phyloP scores from a whole-genome alignment of 2,329 filamentous ascomycete species.

The Curvularia verruculosa region DNA sequence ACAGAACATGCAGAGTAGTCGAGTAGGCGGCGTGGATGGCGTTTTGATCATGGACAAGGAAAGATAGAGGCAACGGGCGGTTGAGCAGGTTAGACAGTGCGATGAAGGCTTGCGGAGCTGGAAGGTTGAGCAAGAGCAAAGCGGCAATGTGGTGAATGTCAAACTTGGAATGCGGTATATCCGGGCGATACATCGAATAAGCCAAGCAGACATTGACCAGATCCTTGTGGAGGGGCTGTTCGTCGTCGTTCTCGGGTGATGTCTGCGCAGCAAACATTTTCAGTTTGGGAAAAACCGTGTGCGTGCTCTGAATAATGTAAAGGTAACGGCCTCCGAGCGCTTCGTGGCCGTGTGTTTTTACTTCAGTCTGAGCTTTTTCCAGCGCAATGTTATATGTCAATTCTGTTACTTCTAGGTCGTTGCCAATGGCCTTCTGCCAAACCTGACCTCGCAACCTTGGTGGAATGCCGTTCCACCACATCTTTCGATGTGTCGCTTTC shows the following conservation, averaged over 20 bases:
- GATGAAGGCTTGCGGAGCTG: constrained; percentile 69
- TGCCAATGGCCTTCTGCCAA: constrained; percentile 75
- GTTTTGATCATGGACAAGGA: constrained; percentile 72
- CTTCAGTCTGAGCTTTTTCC: constrained; percentile 66
- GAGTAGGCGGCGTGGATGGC: constrained; percentile 73
- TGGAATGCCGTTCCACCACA: constrained; percentile 83
- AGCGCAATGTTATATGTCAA: constrained; percentile 74
- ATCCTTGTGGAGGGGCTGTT: constrained; percentile 69
- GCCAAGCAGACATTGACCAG: constrained; percentile 77
- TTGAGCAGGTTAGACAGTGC: constrained; percentile 79
- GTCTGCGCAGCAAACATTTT: constrained; percentile 68
- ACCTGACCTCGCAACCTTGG: constrained; percentile 71
- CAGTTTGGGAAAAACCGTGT: constrained; percentile 72
- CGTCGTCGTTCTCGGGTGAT: constrained; percentile 36
- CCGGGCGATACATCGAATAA: constrained; percentile 80
- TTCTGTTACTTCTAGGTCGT: constrained; percentile 71
- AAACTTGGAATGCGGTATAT: constrained; percentile 73
- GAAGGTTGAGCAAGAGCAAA: constrained; percentile 73
- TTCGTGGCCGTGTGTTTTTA: constrained; percentile 59
- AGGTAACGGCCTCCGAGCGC: constrained; percentile 36
- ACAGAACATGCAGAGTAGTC: constrained; percentile 70
- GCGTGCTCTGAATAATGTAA: constrained; percentile 60
- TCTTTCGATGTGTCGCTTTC: constrained; percentile 59
- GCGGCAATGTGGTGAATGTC: constrained; percentile 78
- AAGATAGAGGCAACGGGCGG: constrained; percentile 74